Base-by-base conservation (phyloP, 495 filamentous ascomycete genomes). In the Aspergillus wentii region DNA sequence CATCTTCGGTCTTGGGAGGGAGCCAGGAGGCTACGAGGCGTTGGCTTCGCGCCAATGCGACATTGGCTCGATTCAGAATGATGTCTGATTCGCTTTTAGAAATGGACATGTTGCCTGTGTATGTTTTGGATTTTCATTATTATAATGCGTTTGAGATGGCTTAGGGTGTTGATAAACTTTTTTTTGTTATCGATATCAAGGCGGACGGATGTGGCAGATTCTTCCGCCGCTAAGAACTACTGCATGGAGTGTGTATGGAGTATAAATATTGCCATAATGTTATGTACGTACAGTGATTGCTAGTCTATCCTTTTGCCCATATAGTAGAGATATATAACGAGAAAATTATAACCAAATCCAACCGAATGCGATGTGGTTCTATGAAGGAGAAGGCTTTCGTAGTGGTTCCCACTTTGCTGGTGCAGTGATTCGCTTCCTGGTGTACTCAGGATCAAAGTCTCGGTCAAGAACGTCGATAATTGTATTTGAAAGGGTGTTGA, bases 21-120 rank as follows among this genome's bases (percentile, higher is more conserved):
- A 74, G 61, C 71, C 71, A 75, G 38, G 71, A 74, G 39, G 68
- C 57, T 36, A 75, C 64, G 35, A 75, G 61, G 9, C 71, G 64
- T 46, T 74, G 70, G 34, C 66, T 70, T 32, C 67, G 68, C 20
- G 71, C 64, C 9, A 75, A 53, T 8, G 69, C 66, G 34, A 75
- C 59, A 21, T 70, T 69, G 8, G 70, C 66, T 29, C 66, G 60
- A 46, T 72, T 75, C 23, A 73, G 60, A 27, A 75, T 71, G 11
- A 72, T 47, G 36, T 72, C 69, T 18, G 69, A 62, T 52, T 70
- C 63, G 17, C 30, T 41, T 51, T 62, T 61, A 14, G 62, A 60
- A 34, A 52, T 43, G 3, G 64, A 52, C 64, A 65, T 69, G 13
- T 27, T 42, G 16, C 13, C 36, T 41, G 14, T 34, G 10, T 8